A percentile compares a stretch with the other conserved stretches of the same genome.
Conservation (phyloP, 192 early-diverging fungal species). For the Helicostylum pulchrum region DNA sequence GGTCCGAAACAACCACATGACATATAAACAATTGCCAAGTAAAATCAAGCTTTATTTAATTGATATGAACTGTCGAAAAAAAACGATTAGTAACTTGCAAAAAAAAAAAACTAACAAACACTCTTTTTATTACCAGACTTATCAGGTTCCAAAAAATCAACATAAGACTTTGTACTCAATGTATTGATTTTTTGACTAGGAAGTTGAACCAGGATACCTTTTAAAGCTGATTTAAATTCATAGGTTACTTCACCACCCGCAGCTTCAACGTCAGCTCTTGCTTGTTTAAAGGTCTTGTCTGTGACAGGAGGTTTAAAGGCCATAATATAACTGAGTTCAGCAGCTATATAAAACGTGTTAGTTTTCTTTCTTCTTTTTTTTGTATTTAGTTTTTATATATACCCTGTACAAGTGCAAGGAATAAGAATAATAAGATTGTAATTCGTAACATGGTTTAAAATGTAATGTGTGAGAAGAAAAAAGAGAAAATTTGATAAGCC, state of each 20-base stretch:
- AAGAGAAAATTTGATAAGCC: not conserved
- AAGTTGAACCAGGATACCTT: constrained; percentile 23
- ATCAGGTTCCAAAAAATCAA: constrained; percentile 33
- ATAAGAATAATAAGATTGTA: not conserved
- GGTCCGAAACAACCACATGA: too few relatives aligned
- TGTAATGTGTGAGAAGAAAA: not conserved
- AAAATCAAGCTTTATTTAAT: too few relatives aligned
- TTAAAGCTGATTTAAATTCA: constrained; percentile 18
- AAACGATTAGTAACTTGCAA: too few relatives aligned
- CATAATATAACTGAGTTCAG: constrained; percentile 18
- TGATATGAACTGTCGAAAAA: too few relatives aligned
- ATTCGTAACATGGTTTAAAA: not conserved
- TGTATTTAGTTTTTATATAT: not conserved
- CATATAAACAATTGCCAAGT: too few relatives aligned
- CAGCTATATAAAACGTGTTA: not conserved
- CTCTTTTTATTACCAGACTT: constrained; percentile 14
- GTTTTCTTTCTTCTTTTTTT: not conserved
- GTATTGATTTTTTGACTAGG: constrained; percentile 22
- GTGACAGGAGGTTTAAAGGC: constrained; percentile 15
- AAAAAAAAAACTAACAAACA: too few relatives aligned
- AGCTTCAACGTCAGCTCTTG: constrained; percentile 23
- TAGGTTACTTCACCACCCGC: constrained; percentile 21
- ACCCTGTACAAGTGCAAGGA: not conserved
- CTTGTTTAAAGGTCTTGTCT: constrained; percentile 7
- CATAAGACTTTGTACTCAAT: constrained; percentile 21